A percentile compares a stretch with the other conserved stretches of the same genome.
These are phyloP conservation scores for Mimosa bimucronata DNA, from an alignment of 306 rosid species.

Conservation along the genomic window DNA sequence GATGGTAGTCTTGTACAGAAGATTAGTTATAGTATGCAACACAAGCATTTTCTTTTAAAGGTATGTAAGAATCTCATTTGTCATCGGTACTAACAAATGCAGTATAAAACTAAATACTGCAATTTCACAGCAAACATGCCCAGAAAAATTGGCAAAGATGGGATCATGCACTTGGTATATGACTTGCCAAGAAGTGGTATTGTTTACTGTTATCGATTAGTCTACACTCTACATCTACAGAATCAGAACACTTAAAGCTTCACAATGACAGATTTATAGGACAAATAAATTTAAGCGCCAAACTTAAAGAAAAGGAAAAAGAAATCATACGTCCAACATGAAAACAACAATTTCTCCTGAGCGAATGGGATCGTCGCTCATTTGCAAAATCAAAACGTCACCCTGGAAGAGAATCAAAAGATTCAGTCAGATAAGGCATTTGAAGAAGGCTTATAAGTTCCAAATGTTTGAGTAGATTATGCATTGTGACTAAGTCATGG, in stretches of 20 bases:
- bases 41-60: no score
- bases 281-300: constrained; percentile 5
- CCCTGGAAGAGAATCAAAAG: constrained; percentile 51
- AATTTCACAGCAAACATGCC: constrained; percentile 13
- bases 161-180: constrained; percentile 5
- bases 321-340: constrained; percentile 53
- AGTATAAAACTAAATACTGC: not conserved
- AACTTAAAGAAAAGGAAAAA: constrained; percentile 1
- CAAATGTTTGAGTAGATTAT: not conserved
- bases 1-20: no score
- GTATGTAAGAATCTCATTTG: no score
- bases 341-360: constrained; percentile 82
- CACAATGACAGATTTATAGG: not conserved
- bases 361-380: constrained; percentile 68
- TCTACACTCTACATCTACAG: not conserved
- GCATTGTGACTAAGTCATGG: not conserved
- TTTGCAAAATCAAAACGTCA: constrained; percentile 68
- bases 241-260: not conserved
- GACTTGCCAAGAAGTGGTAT: not conserved
- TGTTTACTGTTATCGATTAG: constrained; percentile 19
- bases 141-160: not conserved
- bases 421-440: constrained; percentile 11
- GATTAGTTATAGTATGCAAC: no score
- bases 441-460: not conserved
- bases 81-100: not conserved